phyloP scores from a whole-genome alignment of 495 filamentous ascomycete genomes.

The Choiromyces venosus region DNA sequence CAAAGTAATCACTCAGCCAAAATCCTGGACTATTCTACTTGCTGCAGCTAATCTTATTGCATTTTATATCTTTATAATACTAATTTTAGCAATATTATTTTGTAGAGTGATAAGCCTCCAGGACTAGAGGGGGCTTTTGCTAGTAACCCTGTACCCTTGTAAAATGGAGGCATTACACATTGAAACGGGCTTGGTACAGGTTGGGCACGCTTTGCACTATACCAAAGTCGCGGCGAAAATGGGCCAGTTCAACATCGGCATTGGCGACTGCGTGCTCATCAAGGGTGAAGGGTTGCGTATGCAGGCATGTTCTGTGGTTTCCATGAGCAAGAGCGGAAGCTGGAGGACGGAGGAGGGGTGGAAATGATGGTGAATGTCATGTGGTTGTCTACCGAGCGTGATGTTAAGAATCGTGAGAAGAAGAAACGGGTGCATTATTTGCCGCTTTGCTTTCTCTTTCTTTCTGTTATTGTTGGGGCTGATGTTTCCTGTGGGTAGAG shows the following conservation, averaged over 20 bases:
- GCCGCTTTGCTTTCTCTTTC: constrained; percentile 48
- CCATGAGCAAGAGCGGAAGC: constrained; percentile 59
- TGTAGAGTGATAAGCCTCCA: too few relatives aligned
- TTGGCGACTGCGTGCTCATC: constrained; percentile 79
- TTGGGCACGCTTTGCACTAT: too few relatives aligned
- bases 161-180: too few relatives aligned
- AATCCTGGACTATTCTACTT: too few relatives aligned
- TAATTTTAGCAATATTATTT: too few relatives aligned
- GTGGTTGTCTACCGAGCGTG: constrained; percentile 89
- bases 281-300: constrained; percentile 80
- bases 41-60: too few relatives aligned
- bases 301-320: constrained; percentile 82
- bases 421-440: constrained; percentile 79
- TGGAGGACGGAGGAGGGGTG: constrained; percentile 47
- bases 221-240: constrained; percentile 74
- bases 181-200: too few relatives aligned
- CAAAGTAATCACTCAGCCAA: too few relatives aligned
- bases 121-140: too few relatives aligned
- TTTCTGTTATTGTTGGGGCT: constrained; percentile 4
- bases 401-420: constrained; percentile 72
- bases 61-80: too few relatives aligned
- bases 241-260: constrained; percentile 71
- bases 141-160: too few relatives aligned
- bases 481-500: constrained; percentile 53
- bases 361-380: constrained; percentile 58